phyloP scores from a whole-genome alignment of 495 filamentous ascomycete species.

The Amniculicola lignicola region DNA sequence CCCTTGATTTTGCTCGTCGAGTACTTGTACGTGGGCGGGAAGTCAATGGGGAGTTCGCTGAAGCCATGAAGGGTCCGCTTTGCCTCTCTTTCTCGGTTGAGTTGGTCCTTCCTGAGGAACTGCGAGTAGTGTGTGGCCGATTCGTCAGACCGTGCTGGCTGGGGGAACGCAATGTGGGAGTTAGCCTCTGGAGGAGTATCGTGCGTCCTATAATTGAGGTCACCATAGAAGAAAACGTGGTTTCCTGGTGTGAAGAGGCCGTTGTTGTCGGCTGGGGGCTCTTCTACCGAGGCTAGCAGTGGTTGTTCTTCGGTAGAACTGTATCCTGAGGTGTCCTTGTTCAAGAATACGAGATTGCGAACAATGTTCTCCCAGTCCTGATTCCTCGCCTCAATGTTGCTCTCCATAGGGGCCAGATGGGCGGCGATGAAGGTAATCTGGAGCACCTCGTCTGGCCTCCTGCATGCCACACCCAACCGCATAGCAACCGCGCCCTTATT shows the following conservation, averaged over 20 bases:
- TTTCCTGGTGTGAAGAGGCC: slow-evolving; percentile 68
- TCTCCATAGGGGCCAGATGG: slow-evolving; percentile 86
- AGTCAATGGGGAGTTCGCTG: slow-evolving; percentile 67
- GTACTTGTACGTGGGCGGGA: slow-evolving; percentile 94
- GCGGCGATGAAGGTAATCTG: slow-evolving; percentile 80
- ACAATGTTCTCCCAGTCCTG: slow-evolving; percentile 81
- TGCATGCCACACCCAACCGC: slow-evolving; percentile 56
- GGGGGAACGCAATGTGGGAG: slow-evolving; percentile 57
- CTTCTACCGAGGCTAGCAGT: slow-evolving; percentile 42
- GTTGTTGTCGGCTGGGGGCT: slow-evolving; percentile 21
- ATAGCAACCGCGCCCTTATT: slow-evolving; percentile 92
- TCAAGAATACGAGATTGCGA: slow-evolving; percentile 69
- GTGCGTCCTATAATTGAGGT: slow-evolving; percentile 90
- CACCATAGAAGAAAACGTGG: slow-evolving; percentile 83
- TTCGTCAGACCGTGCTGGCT: slow-evolving; percentile 50
- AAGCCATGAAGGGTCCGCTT: slow-evolving; percentile 72
- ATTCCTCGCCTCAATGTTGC: slow-evolving; percentile 67
- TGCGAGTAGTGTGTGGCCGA: slow-evolving; percentile 54
- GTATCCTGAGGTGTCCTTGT: slow-evolving; percentile 33
- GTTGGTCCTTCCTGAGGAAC: slow-evolving; percentile 73
- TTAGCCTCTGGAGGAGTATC: slow-evolving; percentile 53
- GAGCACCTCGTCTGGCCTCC: slow-evolving; percentile 42
- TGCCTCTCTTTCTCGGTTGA: slow-evolving; percentile 62
- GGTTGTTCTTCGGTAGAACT: slow-evolving; percentile 45
- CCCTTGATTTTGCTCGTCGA: slow-evolving; percentile 44